Conservation (phyloP, 371 early-diverging fungal species). For the Batkoa obscura region DNA sequence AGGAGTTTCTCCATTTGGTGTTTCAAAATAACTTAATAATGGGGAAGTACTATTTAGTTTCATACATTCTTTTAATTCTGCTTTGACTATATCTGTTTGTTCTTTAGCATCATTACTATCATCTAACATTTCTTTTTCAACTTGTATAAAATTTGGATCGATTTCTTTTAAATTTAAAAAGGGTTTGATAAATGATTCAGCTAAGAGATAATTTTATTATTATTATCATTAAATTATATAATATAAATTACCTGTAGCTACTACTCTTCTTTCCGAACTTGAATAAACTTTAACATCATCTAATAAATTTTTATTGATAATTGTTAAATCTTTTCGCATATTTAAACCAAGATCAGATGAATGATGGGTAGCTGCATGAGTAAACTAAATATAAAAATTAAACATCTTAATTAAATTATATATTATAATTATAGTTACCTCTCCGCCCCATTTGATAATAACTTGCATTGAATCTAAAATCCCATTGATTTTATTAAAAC, state of each 20-base stretch:
- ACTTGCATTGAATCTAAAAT: conserved; percentile 58
- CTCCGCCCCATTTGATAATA: conserved; percentile 94
- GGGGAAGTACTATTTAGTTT: conserved; percentile 9
- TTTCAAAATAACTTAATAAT: too few relatives aligned
- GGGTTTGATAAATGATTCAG: conserved; percentile 57
- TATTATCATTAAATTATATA: not conserved
- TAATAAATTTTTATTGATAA: conserved; percentile 67
- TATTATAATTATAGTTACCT: conserved; percentile 19
- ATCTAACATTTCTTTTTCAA: conserved; percentile 80
- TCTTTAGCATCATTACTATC: conserved; percentile 90
- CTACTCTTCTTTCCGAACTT: conserved; percentile 75
- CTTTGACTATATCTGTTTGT: conserved; percentile 71
- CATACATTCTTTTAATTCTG: conserved; percentile 31
- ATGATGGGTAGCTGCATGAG: conserved; percentile 87
- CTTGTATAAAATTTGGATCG: conserved; percentile 32
- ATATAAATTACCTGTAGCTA: conserved; percentile 39
- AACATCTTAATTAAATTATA: too few relatives aligned
- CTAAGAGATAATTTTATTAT: conserved; percentile 11
- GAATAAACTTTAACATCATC: conserved; percentile 73
- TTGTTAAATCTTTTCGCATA: conserved; percentile 72
- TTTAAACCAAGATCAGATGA: conserved; percentile 82
- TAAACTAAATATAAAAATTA: conserved; percentile 32
- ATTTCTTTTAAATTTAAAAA: conserved; percentile 43
- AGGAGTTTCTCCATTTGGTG: conserved; percentile 30
- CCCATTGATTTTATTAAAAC: conserved; percentile 32